These are phyloP conservation scores for Daldinia childiae DNA, from an alignment of 495 filamentous ascomycete species.

Conservation along the genomic window DNA sequence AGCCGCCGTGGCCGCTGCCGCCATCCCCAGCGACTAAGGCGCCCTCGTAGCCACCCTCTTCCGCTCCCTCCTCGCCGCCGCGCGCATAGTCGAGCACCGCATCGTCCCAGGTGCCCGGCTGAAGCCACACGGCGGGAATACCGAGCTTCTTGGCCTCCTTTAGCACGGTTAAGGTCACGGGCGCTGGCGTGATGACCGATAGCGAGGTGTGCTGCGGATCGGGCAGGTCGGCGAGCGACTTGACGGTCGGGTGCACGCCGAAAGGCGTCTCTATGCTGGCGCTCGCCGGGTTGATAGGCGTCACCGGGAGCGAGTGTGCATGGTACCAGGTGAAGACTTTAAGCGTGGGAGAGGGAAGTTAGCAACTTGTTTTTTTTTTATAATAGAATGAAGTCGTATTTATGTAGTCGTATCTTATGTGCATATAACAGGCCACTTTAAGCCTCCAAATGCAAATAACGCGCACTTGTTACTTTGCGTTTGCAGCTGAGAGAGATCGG, in stretches of 20 bases:
- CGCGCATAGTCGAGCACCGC: slow-evolving; percentile 74
- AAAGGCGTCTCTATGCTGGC: slow-evolving; percentile 62
- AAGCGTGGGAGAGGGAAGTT: slow-evolving; percentile 10
- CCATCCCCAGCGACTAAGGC: slow-evolving; percentile 73
- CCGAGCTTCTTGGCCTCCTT: slow-evolving; percentile 82
- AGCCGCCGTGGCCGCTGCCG: slow-evolving; percentile 76
- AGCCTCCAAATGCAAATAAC: background rate
- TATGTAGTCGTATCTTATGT: slow-evolving; percentile 12
- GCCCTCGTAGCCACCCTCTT: slow-evolving; percentile 65
- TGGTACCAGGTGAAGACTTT: slow-evolving; percentile 95
- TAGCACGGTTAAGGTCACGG: slow-evolving; percentile 74
- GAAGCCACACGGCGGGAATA: slow-evolving; percentile 85
- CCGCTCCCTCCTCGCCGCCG: slow-evolving; percentile 52
- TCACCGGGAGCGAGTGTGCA: slow-evolving; percentile 75
- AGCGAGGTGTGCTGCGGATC: slow-evolving; percentile 75
- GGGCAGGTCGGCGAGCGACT: slow-evolving; percentile 70
- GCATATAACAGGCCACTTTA: slow-evolving; percentile 25
- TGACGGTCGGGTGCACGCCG: slow-evolving; percentile 67
- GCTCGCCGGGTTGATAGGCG: slow-evolving; percentile 81
- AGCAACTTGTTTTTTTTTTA: slow-evolving; percentile 12
- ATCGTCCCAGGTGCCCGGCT: slow-evolving; percentile 87
- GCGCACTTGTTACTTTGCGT: slow-evolving; percentile 12
- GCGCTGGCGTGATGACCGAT: slow-evolving; percentile 86
- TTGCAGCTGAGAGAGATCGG: slow-evolving; percentile 33
- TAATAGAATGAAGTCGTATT: background rate